A percentile compares a stretch with the other conserved stretches of the same genome.
Conservation (phyloP, 2,329 filamentous ascomycete species). For the Alternaria arbusti region DNA sequence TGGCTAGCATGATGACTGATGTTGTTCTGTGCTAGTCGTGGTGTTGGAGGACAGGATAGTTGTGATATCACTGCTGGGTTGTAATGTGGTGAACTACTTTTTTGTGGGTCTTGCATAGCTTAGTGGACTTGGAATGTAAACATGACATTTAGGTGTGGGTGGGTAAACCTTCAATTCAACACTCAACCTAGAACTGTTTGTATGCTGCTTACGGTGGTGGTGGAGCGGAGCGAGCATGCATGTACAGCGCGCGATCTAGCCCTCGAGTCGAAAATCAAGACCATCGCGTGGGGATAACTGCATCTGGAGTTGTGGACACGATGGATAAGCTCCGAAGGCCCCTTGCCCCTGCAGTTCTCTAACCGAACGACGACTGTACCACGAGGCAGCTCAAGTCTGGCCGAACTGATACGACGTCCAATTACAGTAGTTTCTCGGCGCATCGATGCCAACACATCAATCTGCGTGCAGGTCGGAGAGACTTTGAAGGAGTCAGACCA, state of each 20-base stretch:
- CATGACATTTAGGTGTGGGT: background rate
- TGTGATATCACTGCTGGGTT: background rate
- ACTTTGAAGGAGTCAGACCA: background rate
- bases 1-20: background rate
- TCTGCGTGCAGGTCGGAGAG: background rate
- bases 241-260: background rate
- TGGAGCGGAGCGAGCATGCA: background rate
- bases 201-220: background rate
- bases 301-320: background rate
- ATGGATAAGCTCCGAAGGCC: background rate
- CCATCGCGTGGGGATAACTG: constrained; percentile 5
- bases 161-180: background rate
- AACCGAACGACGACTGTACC: constrained; percentile 8
- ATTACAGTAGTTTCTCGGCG: background rate
- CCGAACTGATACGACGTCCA: constrained; percentile 2
- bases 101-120: background rate
- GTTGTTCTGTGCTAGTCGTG: background rate
- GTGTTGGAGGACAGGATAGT: background rate
- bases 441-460: background rate
- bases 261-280: background rate
- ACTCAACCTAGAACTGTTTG: background rate
- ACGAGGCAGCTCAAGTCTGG: constrained; percentile 5
- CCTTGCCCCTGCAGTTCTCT: constrained; percentile 4
- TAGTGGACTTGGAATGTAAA: background rate
- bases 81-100: background rate